Evolutionary conservation across 176 grass and related monocot species (phyloP).

Genomic region (Tillandsia fasciculata): DNA sequence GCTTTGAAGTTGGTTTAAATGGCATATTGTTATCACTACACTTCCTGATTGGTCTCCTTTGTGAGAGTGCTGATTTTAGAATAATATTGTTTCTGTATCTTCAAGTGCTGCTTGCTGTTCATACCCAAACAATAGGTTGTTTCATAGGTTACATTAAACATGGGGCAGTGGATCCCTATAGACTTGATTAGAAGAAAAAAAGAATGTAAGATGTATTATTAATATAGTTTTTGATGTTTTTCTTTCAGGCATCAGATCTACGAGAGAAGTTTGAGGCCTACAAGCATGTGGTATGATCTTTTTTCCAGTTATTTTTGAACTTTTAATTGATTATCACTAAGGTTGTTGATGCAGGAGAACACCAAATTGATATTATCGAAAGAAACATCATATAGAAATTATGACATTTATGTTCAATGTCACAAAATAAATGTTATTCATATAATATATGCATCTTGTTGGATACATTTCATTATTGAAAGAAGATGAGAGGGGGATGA

Average conservation of each 20-base stretch:
- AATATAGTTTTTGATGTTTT: neutral
- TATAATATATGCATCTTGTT: no score
- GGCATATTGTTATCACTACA: neutral
- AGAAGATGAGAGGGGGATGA: no score
- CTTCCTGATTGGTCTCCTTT: neutral
- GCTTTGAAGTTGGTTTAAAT: neutral
- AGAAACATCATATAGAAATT: no score
- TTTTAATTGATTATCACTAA: neutral
- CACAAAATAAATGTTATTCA: no score
- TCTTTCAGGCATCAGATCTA: slow-evolving; percentile 70
- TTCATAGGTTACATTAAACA: no score
- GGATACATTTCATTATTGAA: no score
- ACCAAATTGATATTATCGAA: neutral
- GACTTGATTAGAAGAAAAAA: no score
- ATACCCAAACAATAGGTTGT: no score
- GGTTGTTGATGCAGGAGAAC: neutral
- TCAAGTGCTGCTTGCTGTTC: neutral
- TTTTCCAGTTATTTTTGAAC: neutral
- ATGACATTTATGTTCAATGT: no score
- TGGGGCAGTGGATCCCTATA: no score
- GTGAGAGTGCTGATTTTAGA: neutral
- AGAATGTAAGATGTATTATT: neutral
- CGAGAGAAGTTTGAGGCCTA: slow-evolving; percentile 91
- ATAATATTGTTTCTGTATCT: neutral
- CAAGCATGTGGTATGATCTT: slow-evolving; percentile 53